phyloP scores from a whole-genome alignment of 2,329 filamentous ascomycete genomes.

The Fusarium sp. region DNA sequence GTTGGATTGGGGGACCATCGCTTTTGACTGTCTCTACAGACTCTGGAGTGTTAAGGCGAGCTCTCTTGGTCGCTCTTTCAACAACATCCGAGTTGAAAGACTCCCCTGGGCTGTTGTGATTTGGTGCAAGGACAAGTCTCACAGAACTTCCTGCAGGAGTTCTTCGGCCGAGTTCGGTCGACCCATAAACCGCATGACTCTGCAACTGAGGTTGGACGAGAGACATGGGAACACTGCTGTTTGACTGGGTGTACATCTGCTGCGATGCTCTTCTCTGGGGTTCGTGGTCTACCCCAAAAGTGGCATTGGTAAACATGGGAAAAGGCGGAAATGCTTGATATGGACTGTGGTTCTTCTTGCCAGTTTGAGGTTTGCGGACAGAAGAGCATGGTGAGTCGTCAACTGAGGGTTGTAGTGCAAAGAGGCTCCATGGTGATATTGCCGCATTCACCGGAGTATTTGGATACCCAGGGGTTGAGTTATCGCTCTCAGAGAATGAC shows the following conservation, averaged over 20 bases:
- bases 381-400: conserved; percentile 51
- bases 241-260: conserved; percentile 51
- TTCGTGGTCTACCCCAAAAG: conserved; percentile 42
- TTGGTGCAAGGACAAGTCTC: conserved; percentile 9
- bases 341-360: conserved; percentile 59
- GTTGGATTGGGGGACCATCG: conserved; percentile 64
- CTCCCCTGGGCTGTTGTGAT: conserved; percentile 23
- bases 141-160: conserved; percentile 18
- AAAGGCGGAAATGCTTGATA: conserved; percentile 17
- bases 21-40: conserved; percentile 62
- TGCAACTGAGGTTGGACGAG: conserved; percentile 28
- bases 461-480: neutral
- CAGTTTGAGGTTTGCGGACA: conserved; percentile 57
- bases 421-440: neutral
- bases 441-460: neutral
- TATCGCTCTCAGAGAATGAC: neutral
- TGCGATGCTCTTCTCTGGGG: conserved; percentile 60
- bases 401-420: conserved; percentile 1
- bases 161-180: conserved; percentile 22
- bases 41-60: conserved; percentile 53
- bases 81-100: conserved; percentile 19
- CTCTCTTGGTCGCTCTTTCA: conserved; percentile 61
- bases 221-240: conserved; percentile 33
- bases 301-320: conserved; percentile 32
- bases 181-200: conserved; percentile 25